Evolutionary conservation across 805 yeast genomes (phyloP).

Genomic region (Saturnispora sanitii): DNA sequence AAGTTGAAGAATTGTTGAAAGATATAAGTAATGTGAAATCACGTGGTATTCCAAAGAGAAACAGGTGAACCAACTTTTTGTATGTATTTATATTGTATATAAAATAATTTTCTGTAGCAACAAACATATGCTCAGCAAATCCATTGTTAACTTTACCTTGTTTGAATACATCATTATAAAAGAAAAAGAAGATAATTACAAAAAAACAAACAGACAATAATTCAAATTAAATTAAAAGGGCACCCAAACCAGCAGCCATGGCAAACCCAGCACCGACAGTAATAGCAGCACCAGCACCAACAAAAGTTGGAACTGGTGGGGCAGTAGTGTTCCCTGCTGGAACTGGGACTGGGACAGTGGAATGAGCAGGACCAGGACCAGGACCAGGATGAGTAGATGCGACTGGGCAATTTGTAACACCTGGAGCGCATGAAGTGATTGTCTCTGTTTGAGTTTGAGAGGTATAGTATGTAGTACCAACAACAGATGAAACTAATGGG

Average conservation of each 20-base stretch:
- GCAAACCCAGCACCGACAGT: constrained; percentile 24
- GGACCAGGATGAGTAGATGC: too few species aligned
- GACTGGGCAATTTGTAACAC: constrained; percentile 27
- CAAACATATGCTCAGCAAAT: too few species aligned
- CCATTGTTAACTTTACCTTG: too few species aligned
- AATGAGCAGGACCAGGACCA: constrained; percentile 28
- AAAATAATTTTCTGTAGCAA: too few species aligned
- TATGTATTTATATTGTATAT: too few species aligned
- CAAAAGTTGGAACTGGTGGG: constrained; percentile 14
- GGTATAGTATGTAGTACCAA: constrained; percentile 25
- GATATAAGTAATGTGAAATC: too few species aligned
- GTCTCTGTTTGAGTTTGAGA: constrained; percentile 29
- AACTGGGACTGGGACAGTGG: constrained; percentile 13
- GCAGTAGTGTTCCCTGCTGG: background rate
- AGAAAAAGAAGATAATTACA: constrained; percentile 1
- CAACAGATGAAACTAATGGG: constrained; percentile 25
- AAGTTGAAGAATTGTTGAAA: too few species aligned
- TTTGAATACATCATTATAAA: background rate
- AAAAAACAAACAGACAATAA: background rate
- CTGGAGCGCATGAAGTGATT: constrained; percentile 29
- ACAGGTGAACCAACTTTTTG: too few species aligned
- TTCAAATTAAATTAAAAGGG: constrained; percentile 19
- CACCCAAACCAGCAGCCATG: constrained; percentile 25
- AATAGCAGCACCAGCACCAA: constrained; percentile 8
- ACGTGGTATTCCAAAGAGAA: too few species aligned